Base-by-base conservation (phyloP, 2,329 filamentous ascomycete species). In the Allantophomopsis cytisporea region DNA sequence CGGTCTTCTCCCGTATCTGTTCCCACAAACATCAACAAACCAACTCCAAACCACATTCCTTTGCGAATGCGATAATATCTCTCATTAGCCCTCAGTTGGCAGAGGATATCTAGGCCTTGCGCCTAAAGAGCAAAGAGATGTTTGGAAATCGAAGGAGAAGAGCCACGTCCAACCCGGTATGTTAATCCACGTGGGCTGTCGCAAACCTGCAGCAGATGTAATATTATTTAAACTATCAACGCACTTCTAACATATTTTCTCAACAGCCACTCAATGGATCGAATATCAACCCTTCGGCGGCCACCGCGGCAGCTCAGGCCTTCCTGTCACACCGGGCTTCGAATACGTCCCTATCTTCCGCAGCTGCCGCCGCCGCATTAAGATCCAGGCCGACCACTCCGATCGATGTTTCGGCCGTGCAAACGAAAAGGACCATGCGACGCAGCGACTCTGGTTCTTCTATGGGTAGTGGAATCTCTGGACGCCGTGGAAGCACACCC, bases 361-460 rank as follows among this genome's bases (percentile, higher is more conserved):
- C 88, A 6, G 89, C 89, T 11, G 88, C 89, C 6, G 87, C 86
- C 13, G 79, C 87, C 20, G 88, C 88, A 36, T 70, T 96, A 42
- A 79, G 81, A 54, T 83, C 81, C 35, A 76, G 83, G 49, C 80
- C 85, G 8, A 78, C 78, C 38, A 79, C 83, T 2, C 87, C 86
- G 16, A 89, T 80, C 38, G 78, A 79, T 49, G 80, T 94, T 41
- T 80, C 76, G 56, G 76, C 86, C 54, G 76, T 93, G 35, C 82
- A 94, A 59, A 94, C 89, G 5, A 94, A 89, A 65, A 82, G 88
- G 54, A 88, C 82, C 54, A 59, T 76, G 43, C 76, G 85, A 50
- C 76, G 87, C 45, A 77, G 71, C 58, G 69, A 70, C 38, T 94
- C 87, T 1, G 61, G 73, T 33, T 83, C 83, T 2, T 89, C 85